These are phyloP conservation scores for Stentor roeselii DNA, from an alignment of 73 alveolate genomes.

Conservation along the genomic window DNA sequence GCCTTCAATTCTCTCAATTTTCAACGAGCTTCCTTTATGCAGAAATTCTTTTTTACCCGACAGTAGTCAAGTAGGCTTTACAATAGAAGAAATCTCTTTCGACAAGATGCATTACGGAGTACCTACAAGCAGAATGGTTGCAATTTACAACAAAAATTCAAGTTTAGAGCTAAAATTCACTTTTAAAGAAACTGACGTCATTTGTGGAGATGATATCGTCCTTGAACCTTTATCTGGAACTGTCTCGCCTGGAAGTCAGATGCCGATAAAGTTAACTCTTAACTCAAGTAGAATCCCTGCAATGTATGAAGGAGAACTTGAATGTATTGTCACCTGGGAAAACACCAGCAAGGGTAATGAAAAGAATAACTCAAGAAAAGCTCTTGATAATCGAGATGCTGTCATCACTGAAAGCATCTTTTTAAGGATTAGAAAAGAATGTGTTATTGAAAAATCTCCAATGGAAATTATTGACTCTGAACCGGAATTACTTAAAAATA, in stretches of 20 bases:
- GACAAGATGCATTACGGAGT: conserved; percentile 90
- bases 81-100: conserved; percentile 96
- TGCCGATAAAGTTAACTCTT: conserved; percentile 71
- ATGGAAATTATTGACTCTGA: conserved; percentile 3
- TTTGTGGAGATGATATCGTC: conserved; percentile 79
- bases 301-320: conserved; percentile 89
- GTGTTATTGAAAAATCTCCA: conserved; percentile 28
- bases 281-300: conserved; percentile 72
- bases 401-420: conserved; percentile 52
- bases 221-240: conserved; percentile 79
- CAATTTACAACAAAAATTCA: conserved; percentile 84
- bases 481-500: conserved; percentile 12
- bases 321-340: conserved; percentile 86
- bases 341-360: conserved; percentile 18
- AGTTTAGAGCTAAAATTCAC: conserved; percentile 85
- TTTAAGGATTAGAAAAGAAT: conserved; percentile 65
- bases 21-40: conserved; percentile 70
- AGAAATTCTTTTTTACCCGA: conserved; percentile 68
- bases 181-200: conserved; percentile 57
- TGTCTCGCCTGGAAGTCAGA: conserved; percentile 70
- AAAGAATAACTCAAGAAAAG: conserved; percentile 37
- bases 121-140: conserved; percentile 83
- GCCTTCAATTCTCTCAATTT: conserved; percentile 42
- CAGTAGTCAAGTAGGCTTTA: conserved; percentile 88
- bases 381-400: conserved; percentile 35